These are phyloP conservation scores for Dipodascus albidus DNA, from an alignment of 805 yeast species.

Conservation along the genomic window DNA sequence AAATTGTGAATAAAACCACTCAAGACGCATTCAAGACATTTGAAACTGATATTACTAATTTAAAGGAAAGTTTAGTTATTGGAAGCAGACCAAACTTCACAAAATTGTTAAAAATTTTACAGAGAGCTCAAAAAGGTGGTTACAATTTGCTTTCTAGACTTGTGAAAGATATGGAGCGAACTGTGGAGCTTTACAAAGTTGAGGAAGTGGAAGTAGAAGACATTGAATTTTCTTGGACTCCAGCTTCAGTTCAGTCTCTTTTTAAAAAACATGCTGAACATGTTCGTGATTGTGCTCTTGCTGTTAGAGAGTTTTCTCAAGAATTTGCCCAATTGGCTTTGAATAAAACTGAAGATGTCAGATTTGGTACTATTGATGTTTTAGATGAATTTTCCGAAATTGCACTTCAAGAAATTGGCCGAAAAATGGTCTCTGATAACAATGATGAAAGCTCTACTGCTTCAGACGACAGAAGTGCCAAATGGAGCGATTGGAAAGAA, in stretches of 20 bases:
- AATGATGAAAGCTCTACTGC: constrained; percentile 3
- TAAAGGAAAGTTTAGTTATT: constrained; percentile 11
- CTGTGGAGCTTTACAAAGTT: background rate
- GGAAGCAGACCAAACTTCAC: constrained; percentile 15
- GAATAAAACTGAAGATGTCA: constrained; percentile 14
- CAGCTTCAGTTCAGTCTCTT: constrained; percentile 10
- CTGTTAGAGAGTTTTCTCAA: constrained; percentile 15
- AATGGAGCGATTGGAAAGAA: constrained; percentile 29
- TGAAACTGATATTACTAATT: constrained; percentile 16
- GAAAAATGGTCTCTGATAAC: constrained; percentile 25
- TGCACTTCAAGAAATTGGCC: constrained; percentile 33
- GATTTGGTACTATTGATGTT: constrained; percentile 31
- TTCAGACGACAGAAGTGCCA: constrained; percentile 3
- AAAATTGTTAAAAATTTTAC: constrained; percentile 12
- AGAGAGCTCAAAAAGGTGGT: constrained; percentile 8
- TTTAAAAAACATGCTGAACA: constrained; percentile 15
- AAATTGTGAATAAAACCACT: constrained; percentile 15
- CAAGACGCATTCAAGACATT: constrained; percentile 16
- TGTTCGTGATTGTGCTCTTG: constrained; percentile 16
- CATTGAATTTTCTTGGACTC: constrained; percentile 7
- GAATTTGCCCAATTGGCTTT: constrained; percentile 14
- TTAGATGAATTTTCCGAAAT: constrained; percentile 39
- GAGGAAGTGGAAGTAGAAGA: constrained; percentile 9
- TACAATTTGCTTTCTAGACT: constrained; percentile 8
- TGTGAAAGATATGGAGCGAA: constrained; percentile 8